Percentiles rank a stretch among this genome's conserved stretches.
Evolutionary conservation across 441 rosid genomes (phyloP).

Genomic region (Corymbia citriodora): DNA sequence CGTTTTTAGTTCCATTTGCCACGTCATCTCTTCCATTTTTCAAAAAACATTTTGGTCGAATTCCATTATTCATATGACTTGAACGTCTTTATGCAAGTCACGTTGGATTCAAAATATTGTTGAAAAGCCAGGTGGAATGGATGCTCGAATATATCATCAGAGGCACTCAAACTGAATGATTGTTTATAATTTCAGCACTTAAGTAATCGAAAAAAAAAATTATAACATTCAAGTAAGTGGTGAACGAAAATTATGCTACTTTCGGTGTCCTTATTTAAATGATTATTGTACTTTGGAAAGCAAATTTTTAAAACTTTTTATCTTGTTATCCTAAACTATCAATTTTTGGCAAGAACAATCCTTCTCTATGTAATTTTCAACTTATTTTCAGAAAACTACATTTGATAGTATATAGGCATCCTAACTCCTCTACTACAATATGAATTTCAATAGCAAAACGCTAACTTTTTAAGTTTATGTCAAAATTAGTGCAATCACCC

Average conservation of each 20-base stretch:
- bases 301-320: not conserved
- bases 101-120: not conserved
- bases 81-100: not conserved
- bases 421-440: not conserved
- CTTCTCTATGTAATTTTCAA: not conserved
- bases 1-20: not conserved
- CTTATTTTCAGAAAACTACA: not conserved
- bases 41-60: no score
- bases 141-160: not conserved
- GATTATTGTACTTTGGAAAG: not conserved
- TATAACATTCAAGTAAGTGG: not conserved
- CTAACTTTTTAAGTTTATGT: not conserved
- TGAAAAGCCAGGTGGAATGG: not conserved
- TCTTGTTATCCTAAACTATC: not conserved
- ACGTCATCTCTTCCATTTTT: not conserved
- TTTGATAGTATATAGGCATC: not conserved
- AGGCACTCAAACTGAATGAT: not conserved
- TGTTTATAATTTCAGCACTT: not conserved
- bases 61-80: not conserved
- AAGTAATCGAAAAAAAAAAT: not conserved
- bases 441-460: not conserved
- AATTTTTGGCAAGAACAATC: not conserved
- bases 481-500: not conserved
- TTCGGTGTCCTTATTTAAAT: fast-evolving
- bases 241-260: not conserved